phyloP scores from a whole-genome alignment of 441 rosid species.

The Omphalea diandra region DNA sequence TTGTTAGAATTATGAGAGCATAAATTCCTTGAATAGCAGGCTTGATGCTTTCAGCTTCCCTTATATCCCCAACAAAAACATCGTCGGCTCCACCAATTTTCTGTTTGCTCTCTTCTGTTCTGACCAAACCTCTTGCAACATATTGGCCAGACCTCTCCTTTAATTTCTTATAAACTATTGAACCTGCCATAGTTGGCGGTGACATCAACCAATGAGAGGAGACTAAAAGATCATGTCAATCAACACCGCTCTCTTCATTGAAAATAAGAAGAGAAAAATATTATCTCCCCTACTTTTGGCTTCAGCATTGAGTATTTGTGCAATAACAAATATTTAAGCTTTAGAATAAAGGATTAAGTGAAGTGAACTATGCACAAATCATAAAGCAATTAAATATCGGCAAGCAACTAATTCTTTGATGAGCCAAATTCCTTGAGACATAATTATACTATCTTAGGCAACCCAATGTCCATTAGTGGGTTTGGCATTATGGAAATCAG shows the following conservation, averaged over 20 bases:
- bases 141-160: constrained; percentile 79
- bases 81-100: constrained; percentile 79
- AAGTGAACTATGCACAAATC: background rate
- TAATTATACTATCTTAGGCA: background rate
- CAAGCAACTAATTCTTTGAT: background rate
- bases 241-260: too few relatives aligned
- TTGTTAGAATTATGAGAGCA: constrained; percentile 84
- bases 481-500: background rate
- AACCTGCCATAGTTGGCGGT: constrained; percentile 57
- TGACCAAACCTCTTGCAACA: constrained; percentile 74
- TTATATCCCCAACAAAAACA: constrained; percentile 75
- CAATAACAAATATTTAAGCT: background rate
- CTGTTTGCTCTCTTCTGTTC: constrained; percentile 78
- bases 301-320: too few relatives aligned
- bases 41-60: constrained; percentile 46
- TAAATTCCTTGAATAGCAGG: constrained; percentile 76
- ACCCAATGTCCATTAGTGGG: background rate
- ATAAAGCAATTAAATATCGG: background rate
- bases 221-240: background rate
- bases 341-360: background rate
- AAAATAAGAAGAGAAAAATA: too few relatives aligned
- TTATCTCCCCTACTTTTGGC: too few relatives aligned
- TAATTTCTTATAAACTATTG: constrained; percentile 78
- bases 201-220: too few relatives aligned
- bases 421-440: background rate